Evolutionary conservation across 306 rosid genomes (phyloP).

Genomic region (Corylus americana): DNA sequence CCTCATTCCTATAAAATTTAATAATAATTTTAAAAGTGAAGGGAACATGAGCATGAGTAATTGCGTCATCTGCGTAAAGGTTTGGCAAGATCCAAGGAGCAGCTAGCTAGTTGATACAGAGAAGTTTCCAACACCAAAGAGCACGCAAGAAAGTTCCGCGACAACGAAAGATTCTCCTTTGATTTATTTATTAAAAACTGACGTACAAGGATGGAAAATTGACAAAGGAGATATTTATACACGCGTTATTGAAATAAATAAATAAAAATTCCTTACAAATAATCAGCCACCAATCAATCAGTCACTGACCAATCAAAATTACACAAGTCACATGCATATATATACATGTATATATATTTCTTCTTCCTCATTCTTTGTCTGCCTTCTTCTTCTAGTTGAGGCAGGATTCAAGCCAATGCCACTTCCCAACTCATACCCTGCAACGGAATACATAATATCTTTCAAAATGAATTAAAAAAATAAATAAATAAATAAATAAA

Average conservation of each 20-base stretch:
- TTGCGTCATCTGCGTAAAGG: too few relatives aligned
- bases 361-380: neutral
- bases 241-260: neutral
- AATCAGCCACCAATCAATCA: neutral
- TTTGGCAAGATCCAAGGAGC: too few relatives aligned
- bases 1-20: too few relatives aligned
- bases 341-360: too few relatives aligned
- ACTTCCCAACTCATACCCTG: neutral
- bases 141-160: conserved; percentile 1
- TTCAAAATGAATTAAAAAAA: neutral
- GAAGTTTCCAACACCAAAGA: neutral
- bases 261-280: neutral
- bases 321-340: neutral
- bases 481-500: neutral
- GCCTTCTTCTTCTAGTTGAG: neutral
- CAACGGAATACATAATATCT: neutral
- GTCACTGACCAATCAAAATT: neutral
- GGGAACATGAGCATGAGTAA: too few relatives aligned
- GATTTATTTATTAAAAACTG: neutral
- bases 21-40: too few relatives aligned
- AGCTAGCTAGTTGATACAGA: too few relatives aligned
- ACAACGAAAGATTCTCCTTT: neutral
- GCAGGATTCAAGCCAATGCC: neutral
- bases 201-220: neutral
- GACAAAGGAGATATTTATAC: neutral